These are phyloP conservation scores for Podospora pseudoanserina DNA, from an alignment of 495 filamentous ascomycete species.

Conservation along the genomic window DNA sequence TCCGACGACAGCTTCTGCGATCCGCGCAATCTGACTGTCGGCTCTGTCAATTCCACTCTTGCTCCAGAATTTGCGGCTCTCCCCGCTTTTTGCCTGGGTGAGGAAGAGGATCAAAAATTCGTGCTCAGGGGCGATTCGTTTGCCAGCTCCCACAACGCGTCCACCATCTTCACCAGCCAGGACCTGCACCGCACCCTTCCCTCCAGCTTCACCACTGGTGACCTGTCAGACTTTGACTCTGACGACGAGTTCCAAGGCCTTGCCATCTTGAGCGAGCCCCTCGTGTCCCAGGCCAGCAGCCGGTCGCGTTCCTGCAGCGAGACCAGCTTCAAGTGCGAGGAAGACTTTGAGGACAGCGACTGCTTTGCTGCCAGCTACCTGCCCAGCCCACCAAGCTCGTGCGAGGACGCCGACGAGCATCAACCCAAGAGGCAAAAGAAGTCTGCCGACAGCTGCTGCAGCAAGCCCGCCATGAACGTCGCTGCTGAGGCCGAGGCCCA, in stretches of 20 bases:
- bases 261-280: slow-evolving; percentile 59
- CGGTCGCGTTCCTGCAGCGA: slow-evolving; percentile 79
- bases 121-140: slow-evolving; percentile 59
- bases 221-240: slow-evolving; percentile 86
- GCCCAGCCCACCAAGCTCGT: slow-evolving; percentile 46
- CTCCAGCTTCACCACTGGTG: slow-evolving; percentile 59
- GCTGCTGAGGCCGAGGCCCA: slow-evolving; percentile 43
- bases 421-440: slow-evolving; percentile 66
- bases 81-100: slow-evolving; percentile 56
- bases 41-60: slow-evolving; percentile 53
- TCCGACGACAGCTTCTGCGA: slow-evolving; percentile 87
- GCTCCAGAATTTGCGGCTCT: slow-evolving; percentile 61
- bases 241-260: slow-evolving; percentile 85
- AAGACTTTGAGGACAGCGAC: slow-evolving; percentile 70
- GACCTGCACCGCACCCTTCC: slow-evolving; percentile 59
- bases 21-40: slow-evolving; percentile 84
- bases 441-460: slow-evolving; percentile 41
- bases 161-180: slow-evolving; percentile 53
- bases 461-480: slow-evolving; percentile 46
- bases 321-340: slow-evolving; percentile 68
- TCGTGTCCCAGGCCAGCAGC: slow-evolving; percentile 55
- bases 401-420: slow-evolving; percentile 44
- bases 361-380: slow-evolving; percentile 54
- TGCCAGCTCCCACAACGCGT: slow-evolving; percentile 51
- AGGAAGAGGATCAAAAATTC: slow-evolving; percentile 74